phyloP scores from a whole-genome alignment of 2,329 filamentous ascomycete genomes.

The Diaporthe amygdali region DNA sequence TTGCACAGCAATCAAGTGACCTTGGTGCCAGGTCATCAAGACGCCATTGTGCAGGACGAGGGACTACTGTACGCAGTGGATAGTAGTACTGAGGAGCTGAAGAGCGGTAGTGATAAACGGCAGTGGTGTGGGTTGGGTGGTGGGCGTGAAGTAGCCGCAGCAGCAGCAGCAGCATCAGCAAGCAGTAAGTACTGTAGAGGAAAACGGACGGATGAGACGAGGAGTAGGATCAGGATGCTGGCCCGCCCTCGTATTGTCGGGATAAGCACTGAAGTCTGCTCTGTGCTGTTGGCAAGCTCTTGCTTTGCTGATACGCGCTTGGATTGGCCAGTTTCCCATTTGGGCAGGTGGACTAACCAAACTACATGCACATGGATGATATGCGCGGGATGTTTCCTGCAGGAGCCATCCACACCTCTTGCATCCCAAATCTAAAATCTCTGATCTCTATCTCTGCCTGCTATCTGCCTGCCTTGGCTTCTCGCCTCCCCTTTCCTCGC shows the following conservation, averaged over 20 bases:
- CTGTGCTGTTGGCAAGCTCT: neutral
- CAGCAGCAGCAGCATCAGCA: neutral
- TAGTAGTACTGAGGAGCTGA: neutral
- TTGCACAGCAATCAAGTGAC: conserved; percentile 5
- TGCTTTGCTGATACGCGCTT: neutral
- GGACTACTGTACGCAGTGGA: neutral
- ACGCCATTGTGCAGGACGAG: neutral
- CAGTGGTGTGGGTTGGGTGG: neutral
- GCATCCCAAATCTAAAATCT: neutral
- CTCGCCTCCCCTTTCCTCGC: neutral
- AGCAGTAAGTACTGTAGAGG: too few species aligned
- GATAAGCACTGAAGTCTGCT: neutral
- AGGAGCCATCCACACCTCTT: neutral
- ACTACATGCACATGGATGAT: neutral
- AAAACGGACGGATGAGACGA: neutral
- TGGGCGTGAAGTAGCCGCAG: neutral
- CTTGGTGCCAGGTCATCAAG: neutral
- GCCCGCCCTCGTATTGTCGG: conserved; percentile 7
- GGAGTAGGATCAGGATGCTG: conserved; percentile 1
- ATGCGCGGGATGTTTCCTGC: neutral
- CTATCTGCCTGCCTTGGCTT: neutral
- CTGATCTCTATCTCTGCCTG: neutral
- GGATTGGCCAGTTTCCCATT: conserved; percentile 1
- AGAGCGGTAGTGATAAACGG: neutral
- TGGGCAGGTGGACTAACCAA: neutral